Evolutionary conservation across 768 basidiomycete species (phyloP), one percentile per base, ranked within the genome.

Genomic region (Lentinula aciculospora): DNA sequence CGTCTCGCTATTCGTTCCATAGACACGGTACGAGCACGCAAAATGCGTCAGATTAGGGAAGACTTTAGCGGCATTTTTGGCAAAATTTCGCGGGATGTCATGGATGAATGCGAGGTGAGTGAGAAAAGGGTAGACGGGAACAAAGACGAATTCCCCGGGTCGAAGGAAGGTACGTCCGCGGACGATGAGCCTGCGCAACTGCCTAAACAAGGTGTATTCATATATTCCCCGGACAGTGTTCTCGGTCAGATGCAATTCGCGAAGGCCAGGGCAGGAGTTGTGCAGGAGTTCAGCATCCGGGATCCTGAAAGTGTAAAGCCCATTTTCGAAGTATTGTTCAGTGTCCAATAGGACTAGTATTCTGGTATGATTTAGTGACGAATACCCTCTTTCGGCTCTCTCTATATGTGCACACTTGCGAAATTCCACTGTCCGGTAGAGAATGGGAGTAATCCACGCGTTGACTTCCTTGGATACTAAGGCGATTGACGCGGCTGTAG

Each of bases 61-160:
- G 8, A n/a, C 17, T 13, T 44, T 40, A 7, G 28, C 44, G 13
- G 54, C 54, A 12, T 56, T 3, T 32, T 56, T 46, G 40, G 54
- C n/a, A 10, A 56, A 56, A 56, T 31, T 44, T 21, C 54, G 39
- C n/a, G 54, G 54, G 9, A 56, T 56, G 31, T 56, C 54, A 29
- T 56, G 54, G 6, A 56, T 15, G 25, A 56, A 56, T 10, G 54
- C 54, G 8, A 56, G 54, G 31, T 56, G 54, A 28, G 54, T 56
- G 10, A 56, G 44, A 29, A 15, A 19, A 25, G 54, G 32, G 42
- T 56, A 56, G 7, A 56, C 8, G 15, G 40, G 54, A 29, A 56
- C 13, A 28, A 56, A 56, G 15, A 56, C 44, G 40, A 56, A 56
- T 34, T 56, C 40, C 12, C 54, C 39, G 12, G 54, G 39, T 28